Percentiles rank a stretch among this genome's conserved stretches.
Evolutionary conservation across 352 stramenopile species (phyloP).

Genomic region (Pythium biforme): DNA sequence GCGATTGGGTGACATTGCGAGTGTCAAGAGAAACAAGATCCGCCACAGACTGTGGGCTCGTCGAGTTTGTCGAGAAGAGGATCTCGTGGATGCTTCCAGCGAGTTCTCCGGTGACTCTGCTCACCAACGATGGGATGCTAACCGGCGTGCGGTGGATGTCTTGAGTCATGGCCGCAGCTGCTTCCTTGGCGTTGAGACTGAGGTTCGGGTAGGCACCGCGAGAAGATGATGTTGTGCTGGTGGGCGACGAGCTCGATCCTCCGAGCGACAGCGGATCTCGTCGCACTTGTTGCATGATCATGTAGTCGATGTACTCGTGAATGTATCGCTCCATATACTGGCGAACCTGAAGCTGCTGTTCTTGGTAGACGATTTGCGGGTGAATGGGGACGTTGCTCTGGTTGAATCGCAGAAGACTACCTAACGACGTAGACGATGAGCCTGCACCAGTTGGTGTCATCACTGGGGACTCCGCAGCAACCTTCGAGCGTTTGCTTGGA

Average conservation of each 20-base stretch:
- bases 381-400: conserved; percentile 31
- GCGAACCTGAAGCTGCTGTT: conserved; percentile 31
- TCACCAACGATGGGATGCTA: conserved; percentile 45
- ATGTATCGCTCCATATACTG: conserved; percentile 37
- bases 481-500: conserved; percentile 31
- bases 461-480: conserved; percentile 11
- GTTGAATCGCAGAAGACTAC: conserved; percentile 27
- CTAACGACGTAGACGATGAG: neutral
- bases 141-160: conserved; percentile 54
- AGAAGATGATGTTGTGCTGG: neutral
- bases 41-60: conserved; percentile 73
- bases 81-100: conserved; percentile 65
- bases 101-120: conserved; percentile 35
- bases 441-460: neutral
- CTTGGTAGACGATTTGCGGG: conserved; percentile 31
- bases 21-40: conserved; percentile 29
- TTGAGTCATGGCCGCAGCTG: conserved; percentile 28
- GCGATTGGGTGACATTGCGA: conserved; percentile 17
- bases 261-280: conserved; percentile 13
- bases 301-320: conserved; percentile 35
- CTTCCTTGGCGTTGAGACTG: conserved; percentile 15
- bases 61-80: conserved; percentile 48
- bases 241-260: neutral
- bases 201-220: neutral
- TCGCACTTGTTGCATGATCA: conserved; percentile 33